Evolutionary conservation across 768 basidiomycete species (phyloP).

Genomic region (Russula olivacea): DNA sequence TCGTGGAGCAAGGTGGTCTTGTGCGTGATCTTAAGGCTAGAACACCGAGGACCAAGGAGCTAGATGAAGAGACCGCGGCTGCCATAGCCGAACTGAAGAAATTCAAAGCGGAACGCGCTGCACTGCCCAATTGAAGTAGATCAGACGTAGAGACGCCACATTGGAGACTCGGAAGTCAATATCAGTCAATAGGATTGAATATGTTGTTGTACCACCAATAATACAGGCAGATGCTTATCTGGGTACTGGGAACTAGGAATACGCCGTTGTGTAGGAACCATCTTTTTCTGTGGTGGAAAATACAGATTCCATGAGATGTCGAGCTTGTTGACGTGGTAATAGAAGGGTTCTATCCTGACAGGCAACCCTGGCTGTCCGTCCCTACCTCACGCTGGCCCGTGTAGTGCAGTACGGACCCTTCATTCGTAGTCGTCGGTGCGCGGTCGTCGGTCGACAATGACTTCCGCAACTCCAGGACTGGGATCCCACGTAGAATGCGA

Average conservation of each 20-base stretch:
- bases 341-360: too few species aligned
- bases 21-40: slow-evolving; percentile 69
- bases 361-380: too few species aligned
- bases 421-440: not conserved
- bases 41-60: slow-evolving; percentile 50
- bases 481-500: not conserved
- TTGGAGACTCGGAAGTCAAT: not conserved
- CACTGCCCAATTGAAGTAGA: slow-evolving; percentile 24
- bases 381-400: not conserved
- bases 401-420: not conserved
- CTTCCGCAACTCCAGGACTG: not conserved
- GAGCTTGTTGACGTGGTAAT: not conserved
- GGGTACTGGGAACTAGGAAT: not conserved
- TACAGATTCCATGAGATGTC: not conserved
- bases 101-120: slow-evolving; percentile 54
- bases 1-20: slow-evolving; percentile 67
- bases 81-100: slow-evolving; percentile 61
- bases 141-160: not conserved
- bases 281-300: not conserved
- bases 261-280: not conserved
- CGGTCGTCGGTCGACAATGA: not conserved
- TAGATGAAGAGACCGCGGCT: slow-evolving; percentile 54
- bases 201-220: slow-evolving; percentile 3
- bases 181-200: not conserved
- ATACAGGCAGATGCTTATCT: not conserved